Base-by-base conservation (phyloP, 2,329 filamentous ascomycete genomes). In the Epichloe glyceriae region DNA sequence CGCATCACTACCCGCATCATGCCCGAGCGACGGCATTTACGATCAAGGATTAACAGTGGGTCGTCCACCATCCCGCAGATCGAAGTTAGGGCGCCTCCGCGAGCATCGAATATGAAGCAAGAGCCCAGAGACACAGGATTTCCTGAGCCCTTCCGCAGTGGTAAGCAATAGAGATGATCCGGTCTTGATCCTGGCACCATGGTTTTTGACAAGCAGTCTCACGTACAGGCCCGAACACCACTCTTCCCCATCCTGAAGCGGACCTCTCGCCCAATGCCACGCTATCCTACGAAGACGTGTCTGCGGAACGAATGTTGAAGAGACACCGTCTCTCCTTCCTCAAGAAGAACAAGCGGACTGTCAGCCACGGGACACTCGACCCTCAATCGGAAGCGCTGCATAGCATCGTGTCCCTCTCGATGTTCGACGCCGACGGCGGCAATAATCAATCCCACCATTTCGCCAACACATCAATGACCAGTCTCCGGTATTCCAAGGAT, bases 211-310 rank as follows among this genome's bases (percentile, higher is more conserved):
- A 41, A 41, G 17, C 10, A 17, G 26, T 26, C 5, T 17, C 17
- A 8, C 34, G 4, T 22, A 3, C 53, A 74, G 74, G 63, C 44
- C 70, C 73, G 54, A 83, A 81, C 57, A 84, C 80, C 14, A 80
- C 79, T 2, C 68, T 79, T 15, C 77, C 76, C 19, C 79, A 83
- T 53, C 80, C 80, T 20, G 78, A 81, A 17, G 80, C 80, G 52
- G 73, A 81, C 56, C 70, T 77, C 6, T 75, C 73, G 14, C 73
- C 73, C 46, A 71, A 78, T 54, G 80, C 79, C 43, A 73, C 68
- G 58, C 78, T 84, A 52, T 73, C 72, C 39, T 71, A 75, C 50
- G 72, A 75, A 49, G 77, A 82, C 54, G 64, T 79, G 43, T 68
- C 72, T 49, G 64, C 72, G 1, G 62, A 65, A 22, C 67, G 65